Percentiles rank a stretch among this genome's conserved stretches.
These are phyloP conservation scores for Tylopilus plumbeoviolaceoides DNA, from an alignment of 768 basidiomycete genomes.

Conservation along the genomic window DNA sequence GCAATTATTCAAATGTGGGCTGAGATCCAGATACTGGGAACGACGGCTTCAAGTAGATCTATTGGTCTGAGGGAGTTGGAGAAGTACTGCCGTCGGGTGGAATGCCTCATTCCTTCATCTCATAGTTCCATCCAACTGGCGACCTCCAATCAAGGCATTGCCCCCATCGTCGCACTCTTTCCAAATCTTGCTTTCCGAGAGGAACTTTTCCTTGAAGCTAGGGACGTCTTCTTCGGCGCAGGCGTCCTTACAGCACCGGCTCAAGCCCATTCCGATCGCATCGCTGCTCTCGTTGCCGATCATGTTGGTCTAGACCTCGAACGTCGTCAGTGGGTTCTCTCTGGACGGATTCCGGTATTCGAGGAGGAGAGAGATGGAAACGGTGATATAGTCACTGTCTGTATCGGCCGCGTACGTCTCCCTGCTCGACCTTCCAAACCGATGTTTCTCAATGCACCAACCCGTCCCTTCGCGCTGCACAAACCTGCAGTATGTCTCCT, in stretches of 20 bases:
- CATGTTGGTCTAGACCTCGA: constrained; percentile 68
- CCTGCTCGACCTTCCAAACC: constrained; percentile 39
- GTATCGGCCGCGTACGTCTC: constrained; percentile 61
- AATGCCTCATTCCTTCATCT: constrained; percentile 52
- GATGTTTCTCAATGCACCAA: constrained; percentile 28
- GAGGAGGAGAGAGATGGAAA: constrained; percentile 66
- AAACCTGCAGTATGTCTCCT: constrained; percentile 76
- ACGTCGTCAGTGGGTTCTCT: constrained; percentile 64
- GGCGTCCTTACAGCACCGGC: constrained; percentile 51
- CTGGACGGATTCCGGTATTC: constrained; percentile 62
- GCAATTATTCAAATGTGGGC: constrained; percentile 72
- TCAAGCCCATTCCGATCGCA: constrained; percentile 43
- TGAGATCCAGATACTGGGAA: constrained; percentile 46
- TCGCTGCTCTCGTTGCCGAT: constrained; percentile 54
- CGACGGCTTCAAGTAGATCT: constrained; percentile 50
- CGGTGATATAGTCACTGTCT: constrained; percentile 52
- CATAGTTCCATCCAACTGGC: constrained; percentile 42
- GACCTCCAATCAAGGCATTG: constrained; percentile 17
- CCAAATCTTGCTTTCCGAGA: constrained; percentile 76
- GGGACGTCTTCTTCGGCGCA: constrained; percentile 89
- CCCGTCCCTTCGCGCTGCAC: constrained; percentile 83
- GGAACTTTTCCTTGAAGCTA: constrained; percentile 82
- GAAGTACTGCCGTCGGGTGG: constrained; percentile 77
- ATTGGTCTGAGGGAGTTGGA: constrained; percentile 78
- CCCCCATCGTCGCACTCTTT: constrained; percentile 46